phyloP scores from a whole-genome alignment of 208 protist genomes.

The Acanthamoeba sp. region DNA sequence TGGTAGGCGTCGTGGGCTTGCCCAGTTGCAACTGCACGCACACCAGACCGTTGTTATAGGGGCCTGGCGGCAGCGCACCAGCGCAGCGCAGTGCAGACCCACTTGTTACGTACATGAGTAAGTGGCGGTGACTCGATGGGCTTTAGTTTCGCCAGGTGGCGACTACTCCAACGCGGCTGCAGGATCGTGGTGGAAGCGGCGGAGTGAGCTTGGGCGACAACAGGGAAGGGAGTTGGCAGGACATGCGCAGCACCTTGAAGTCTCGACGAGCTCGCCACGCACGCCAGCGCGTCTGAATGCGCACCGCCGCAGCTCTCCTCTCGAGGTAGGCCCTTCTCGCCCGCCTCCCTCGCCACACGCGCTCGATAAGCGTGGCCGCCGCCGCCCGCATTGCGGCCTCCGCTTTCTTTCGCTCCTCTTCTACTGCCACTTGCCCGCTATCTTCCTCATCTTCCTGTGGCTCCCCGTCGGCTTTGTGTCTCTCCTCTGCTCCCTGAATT shows the following conservation, averaged over 20 bases:
- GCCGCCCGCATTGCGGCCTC: too few species aligned
- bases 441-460: background rate
- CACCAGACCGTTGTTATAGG: background rate
- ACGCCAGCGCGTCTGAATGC: background rate
- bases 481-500: background rate
- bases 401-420: too few species aligned
- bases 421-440: too few species aligned
- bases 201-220: background rate
- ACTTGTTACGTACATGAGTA: background rate
- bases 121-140: background rate
- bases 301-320: background rate
- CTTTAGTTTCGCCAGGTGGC: background rate
- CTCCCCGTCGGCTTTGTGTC: background rate
- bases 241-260: too few species aligned
- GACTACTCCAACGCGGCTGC: slow-evolving; percentile 6
- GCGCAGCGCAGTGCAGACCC: too few species aligned
- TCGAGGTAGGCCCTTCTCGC: background rate
- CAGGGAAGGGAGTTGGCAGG: too few species aligned
- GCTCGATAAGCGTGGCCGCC: background rate
- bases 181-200: background rate
- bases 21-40: background rate
- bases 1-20: background rate
- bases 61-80: too few species aligned
- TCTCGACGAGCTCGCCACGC: background rate
- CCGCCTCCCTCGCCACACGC: background rate